Evolutionary conservation across 768 basidiomycete genomes (phyloP), one percentile per base, ranked within the genome.

Genomic region (Boletus patriciae): DNA sequence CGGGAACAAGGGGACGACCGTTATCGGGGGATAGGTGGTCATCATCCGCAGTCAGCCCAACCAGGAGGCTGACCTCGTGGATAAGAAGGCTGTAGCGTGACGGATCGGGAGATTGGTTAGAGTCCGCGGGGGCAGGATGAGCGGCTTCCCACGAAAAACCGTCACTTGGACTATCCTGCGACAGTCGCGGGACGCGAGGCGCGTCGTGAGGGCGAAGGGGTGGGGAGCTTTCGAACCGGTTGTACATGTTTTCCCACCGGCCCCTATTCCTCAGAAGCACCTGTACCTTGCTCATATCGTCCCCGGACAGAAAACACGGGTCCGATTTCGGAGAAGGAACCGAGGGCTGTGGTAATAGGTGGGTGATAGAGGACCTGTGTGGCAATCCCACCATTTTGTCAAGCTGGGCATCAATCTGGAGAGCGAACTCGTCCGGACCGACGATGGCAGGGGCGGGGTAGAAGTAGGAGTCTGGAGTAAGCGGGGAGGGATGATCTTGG

Each of bases 21-120:
- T 58, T 55, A 23, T 36, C 50, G 25, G 50, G 41, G 3, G 49
- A 44, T n/a, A 46, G 33, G 33, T 38, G 34, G 21, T 58, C 62
- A 18, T 69, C 53, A 2, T 70, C 69, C 2, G 55, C 18, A 7
- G 71, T n/a, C 19, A 72, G 47, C 21, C 70, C 72, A 15, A 73
- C 63, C 43, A 72, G 71, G 38, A 67, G 60, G 50, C 70, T 67
- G 16, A 73, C 68, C 29, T 73, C 72, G 16, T 67, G 64, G 31
- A 72, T 64, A 34, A 72, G 68, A 47, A 62, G 48, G 55, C 72
- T 72, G 27, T 53, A 73, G 37, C 60, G 62, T 2, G 61, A 59
- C 18, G 60, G 31, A 23, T 68, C 65, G n/a, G 19, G 31, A 45
- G 23, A 44, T 6, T 52, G 36, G 29, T 38, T 21, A 10, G 23